A percentile compares a stretch with the other conserved stretches of the same genome.
Evolutionary conservation across 495 filamentous ascomycete genomes (phyloP).

Genomic region (Podospora fimiseda): DNA sequence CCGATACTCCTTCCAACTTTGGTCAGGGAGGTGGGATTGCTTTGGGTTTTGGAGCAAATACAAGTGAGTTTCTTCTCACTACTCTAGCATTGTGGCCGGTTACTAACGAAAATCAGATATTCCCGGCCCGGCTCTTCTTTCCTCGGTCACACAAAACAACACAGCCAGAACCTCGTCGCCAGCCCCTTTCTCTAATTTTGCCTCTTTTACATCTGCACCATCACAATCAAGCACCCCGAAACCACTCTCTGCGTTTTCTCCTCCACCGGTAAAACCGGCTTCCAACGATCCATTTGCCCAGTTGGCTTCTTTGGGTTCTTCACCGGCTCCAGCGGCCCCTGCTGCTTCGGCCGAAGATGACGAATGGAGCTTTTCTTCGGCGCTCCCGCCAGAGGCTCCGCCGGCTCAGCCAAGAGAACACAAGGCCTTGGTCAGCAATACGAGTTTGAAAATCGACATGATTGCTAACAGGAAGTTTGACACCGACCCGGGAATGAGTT

Average conservation of each 20-base stretch:
- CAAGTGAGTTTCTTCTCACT: constrained; percentile 38
- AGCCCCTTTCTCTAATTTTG: constrained; percentile 56
- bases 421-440: constrained; percentile 42
- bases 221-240: constrained; percentile 45
- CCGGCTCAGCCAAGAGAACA: constrained; percentile 37
- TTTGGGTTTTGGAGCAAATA: constrained; percentile 68
- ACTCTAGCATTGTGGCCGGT: neutral
- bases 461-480: constrained; percentile 36
- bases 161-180: constrained; percentile 40
- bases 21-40: constrained; percentile 78
- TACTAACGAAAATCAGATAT: constrained; percentile 37
- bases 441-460: constrained; percentile 46
- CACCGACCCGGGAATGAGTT: constrained; percentile 50
- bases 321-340: constrained; percentile 24
- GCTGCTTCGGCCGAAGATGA: constrained; percentile 56
- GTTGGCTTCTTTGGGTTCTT: constrained; percentile 48
- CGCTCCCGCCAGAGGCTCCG: constrained; percentile 58
- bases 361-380: constrained; percentile 91
- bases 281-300: constrained; percentile 63
- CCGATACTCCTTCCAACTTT: constrained; percentile 40
- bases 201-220: constrained; percentile 42
- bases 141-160: constrained; percentile 55
- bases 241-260: constrained; percentile 32
- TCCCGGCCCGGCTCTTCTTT: constrained; percentile 58
- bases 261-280: constrained; percentile 33